phyloP scores from a whole-genome alignment of 2,329 filamentous ascomycete genomes.

The Myriangium duriaei region DNA sequence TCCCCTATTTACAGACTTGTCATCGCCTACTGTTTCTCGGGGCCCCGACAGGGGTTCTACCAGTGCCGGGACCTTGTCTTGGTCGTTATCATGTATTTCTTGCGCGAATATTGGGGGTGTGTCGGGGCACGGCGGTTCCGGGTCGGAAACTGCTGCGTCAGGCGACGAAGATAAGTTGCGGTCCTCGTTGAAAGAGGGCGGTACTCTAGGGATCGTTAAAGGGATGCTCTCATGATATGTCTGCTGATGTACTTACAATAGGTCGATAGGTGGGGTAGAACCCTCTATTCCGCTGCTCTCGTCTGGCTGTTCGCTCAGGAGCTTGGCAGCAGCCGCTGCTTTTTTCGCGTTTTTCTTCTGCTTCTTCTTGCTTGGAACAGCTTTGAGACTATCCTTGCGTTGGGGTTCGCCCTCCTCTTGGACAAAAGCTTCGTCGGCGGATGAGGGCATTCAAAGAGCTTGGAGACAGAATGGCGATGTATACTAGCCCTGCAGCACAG shows the following conservation, averaged over 20 bases:
- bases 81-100: slow-evolving; percentile 8
- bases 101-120: slow-evolving; percentile 9
- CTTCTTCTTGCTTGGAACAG: slow-evolving; percentile 9
- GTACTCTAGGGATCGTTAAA: slow-evolving; percentile 6
- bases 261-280: slow-evolving; percentile 9
- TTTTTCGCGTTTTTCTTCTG: slow-evolving; percentile 13
- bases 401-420: slow-evolving; percentile 11
- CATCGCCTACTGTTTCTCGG: slow-evolving; percentile 2
- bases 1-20: not conserved
- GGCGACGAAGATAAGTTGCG: slow-evolving; percentile 6
- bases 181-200: slow-evolving; percentile 6
- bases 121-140: slow-evolving; percentile 6
- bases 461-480: no score
- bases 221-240: not conserved
- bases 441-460: slow-evolving; percentile 13
- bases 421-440: slow-evolving; percentile 12
- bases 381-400: slow-evolving; percentile 11
- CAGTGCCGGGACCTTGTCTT: slow-evolving; percentile 5
- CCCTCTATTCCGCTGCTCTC: slow-evolving; percentile 9
- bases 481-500: no score
- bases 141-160: slow-evolving; percentile 6
- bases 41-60: not conserved
- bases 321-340: slow-evolving; percentile 9
- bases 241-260: slow-evolving; percentile 9
- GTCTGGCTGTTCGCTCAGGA: slow-evolving; percentile 10